Percentiles rank a stretch among this genome's conserved stretches.
These are phyloP conservation scores for Macrolepiota dolichaula DNA, from an alignment of 768 basidiomycete genomes.

Conservation along the genomic window DNA sequence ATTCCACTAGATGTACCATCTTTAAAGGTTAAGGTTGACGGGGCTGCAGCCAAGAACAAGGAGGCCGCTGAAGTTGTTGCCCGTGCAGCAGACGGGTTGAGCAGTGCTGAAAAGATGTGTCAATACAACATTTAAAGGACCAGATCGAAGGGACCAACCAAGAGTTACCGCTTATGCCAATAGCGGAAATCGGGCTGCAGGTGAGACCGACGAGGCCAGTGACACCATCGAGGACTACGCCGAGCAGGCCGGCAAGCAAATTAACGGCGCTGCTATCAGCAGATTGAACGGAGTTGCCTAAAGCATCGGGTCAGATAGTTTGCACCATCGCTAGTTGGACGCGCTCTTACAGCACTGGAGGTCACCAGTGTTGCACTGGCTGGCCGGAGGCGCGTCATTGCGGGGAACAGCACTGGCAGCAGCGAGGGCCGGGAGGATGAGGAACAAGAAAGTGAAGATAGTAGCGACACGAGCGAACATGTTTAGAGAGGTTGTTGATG, in stretches of 20 bases:
- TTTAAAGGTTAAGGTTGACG: conserved; percentile 23
- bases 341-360: conserved; percentile 26
- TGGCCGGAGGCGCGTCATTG: conserved; percentile 10
- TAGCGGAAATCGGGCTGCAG: conserved; percentile 27
- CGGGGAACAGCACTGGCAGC: conserved; percentile 23
- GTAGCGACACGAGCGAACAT: conserved; percentile 25
- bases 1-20: no score
- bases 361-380: conserved; percentile 25
- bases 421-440: conserved; percentile 25
- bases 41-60: conserved; percentile 27
- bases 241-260: conserved; percentile 28
- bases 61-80: conserved; percentile 26
- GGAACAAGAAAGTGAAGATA: conserved; percentile 20
- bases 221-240: conserved; percentile 21
- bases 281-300: conserved; percentile 21
- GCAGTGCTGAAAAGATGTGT: conserved; percentile 13
- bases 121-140: neutral
- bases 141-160: conserved; percentile 14
- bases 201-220: conserved; percentile 15
- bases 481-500: conserved; percentile 10
- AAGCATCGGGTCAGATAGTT: neutral
- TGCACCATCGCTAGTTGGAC: neutral
- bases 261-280: conserved; percentile 13
- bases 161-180: conserved; percentile 21
- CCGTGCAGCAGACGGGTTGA: conserved; percentile 29